Evolutionary conservation across 768 basidiomycete genomes (phyloP), one percentile per base, ranked within the genome.

Genomic region (Hebeloma cylindrosporum): DNA sequence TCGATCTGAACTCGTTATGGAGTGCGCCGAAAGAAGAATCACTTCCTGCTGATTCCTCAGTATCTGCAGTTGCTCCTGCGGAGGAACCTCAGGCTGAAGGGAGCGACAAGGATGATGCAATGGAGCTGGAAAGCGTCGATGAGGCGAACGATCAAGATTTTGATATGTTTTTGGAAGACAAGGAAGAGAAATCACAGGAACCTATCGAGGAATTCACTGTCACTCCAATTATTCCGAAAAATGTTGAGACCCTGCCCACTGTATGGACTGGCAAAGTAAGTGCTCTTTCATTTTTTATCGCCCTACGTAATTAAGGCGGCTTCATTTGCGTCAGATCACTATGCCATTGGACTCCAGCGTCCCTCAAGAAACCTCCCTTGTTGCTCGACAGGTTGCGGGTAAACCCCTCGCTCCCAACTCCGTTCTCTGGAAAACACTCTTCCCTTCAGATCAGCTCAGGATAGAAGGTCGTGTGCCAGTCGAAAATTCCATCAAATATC

Each of bases 401-500:
- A 77, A 83, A 35, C 52, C 70, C 3, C 63, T 93, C 35, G 75
- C 71, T 16, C 59, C 62, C 31, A 72, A 77, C 44, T 83, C 84
- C 1, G 63, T 69, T 2, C 75, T 87, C 18, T 94, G 93, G 92
- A 72, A 72, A 44, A 82, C 79, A 0, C 69, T 95, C 25, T 88
- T 94, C 60, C 88, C 89, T 11, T 70, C 78, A 8, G 77, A 79
- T 32, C 68, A 76, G 16, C 72, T 93, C 16, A 72, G 82, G 17
- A 88, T 93, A 48, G 91, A 92, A 52, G 92, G 92, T 0, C 84
- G 92, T 27, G 89, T 95, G 17, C 80, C 85, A 3, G 79, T 82
- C 3, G 75, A 77, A n/a, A 83, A 78, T 48, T 90, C 91, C 2
- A 68, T 79, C 10, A 79, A 88, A 47, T 95, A 90, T 63, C 69